Conservation (phyloP, 306 rosid genomes). For the Casuarina glauca region DNA sequence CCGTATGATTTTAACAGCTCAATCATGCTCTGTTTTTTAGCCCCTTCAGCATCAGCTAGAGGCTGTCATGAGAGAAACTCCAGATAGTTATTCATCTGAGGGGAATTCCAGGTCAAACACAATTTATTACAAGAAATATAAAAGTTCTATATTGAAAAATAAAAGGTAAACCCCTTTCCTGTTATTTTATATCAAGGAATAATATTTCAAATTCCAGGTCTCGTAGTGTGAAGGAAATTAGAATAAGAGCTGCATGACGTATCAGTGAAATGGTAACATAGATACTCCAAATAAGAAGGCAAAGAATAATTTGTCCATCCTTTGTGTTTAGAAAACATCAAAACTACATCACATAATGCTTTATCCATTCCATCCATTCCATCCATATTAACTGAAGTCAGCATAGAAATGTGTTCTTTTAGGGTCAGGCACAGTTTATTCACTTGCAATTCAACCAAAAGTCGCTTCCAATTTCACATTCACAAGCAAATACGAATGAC, state of each 20-base stretch:
- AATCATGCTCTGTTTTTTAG: constrained; percentile 56
- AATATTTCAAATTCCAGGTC: background rate
- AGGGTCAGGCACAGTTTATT: background rate
- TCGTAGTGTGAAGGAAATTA: background rate
- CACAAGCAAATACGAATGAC: background rate
- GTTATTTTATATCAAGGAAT: background rate
- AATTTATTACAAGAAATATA: background rate
- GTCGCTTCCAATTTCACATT: too few relatives aligned
- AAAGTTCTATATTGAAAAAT: too few relatives aligned
- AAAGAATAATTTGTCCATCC: too few relatives aligned
- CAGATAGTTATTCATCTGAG: background rate
- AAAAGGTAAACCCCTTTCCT: background rate
- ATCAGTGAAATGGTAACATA: too few relatives aligned
- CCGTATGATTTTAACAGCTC: constrained; percentile 79
- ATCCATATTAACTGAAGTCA: background rate
- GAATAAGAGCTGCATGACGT: too few relatives aligned
- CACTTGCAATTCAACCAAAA: background rate
- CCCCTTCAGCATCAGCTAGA: constrained; percentile 98
- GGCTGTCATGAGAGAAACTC: constrained; percentile 53
- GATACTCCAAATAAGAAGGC: too few relatives aligned
- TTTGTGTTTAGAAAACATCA: too few relatives aligned
- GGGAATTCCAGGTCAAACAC: background rate
- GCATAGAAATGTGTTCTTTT: background rate
- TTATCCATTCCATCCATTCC: background rate
- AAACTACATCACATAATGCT: background rate